A percentile compares a stretch with the other conserved stretches of the same genome.
Conservation (phyloP, 1,139 yeast genomes). For the Candida labiduridarum region DNA sequence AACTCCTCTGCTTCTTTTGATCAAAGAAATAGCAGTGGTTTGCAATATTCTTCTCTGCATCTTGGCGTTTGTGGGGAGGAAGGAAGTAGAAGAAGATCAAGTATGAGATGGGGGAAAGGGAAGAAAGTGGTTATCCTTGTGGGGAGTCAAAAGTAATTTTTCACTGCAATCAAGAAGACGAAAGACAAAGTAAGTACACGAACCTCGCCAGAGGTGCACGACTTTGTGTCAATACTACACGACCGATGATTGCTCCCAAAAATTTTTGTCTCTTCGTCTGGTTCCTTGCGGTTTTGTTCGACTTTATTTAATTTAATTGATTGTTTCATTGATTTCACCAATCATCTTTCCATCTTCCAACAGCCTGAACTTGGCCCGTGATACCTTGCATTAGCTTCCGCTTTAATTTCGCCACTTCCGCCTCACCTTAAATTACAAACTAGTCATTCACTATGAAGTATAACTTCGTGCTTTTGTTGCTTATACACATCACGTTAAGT, state of each 20-base stretch:
- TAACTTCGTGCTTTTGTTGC: background rate
- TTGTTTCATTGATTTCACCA: background rate
- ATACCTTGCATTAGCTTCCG: background rate
- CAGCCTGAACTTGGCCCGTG: background rate
- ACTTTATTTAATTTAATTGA: background rate
- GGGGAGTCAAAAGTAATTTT: conserved; percentile 1
- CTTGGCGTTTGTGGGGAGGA: background rate
- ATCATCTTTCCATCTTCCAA: background rate
- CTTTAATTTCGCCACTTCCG: too few species aligned
- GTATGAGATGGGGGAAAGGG: background rate
- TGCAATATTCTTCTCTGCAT: conserved; percentile 8
- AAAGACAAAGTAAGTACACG: too few species aligned
- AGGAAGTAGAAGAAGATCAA: background rate
- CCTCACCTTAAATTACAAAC: background rate
- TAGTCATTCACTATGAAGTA: background rate
- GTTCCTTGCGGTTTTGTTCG: too few species aligned
- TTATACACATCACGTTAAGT: background rate
- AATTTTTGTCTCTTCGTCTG: too few species aligned
- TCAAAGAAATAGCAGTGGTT: conserved; percentile 3
- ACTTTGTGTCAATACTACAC: too few species aligned
- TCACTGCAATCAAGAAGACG: background rate
- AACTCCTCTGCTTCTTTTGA: conserved; percentile 3
- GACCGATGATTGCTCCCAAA: too few species aligned
- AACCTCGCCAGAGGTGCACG: too few species aligned
- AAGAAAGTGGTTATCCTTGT: background rate